phyloP scores from a whole-genome alignment of 2,329 filamentous ascomycete genomes.

The Aspergillus quadricinctus region DNA sequence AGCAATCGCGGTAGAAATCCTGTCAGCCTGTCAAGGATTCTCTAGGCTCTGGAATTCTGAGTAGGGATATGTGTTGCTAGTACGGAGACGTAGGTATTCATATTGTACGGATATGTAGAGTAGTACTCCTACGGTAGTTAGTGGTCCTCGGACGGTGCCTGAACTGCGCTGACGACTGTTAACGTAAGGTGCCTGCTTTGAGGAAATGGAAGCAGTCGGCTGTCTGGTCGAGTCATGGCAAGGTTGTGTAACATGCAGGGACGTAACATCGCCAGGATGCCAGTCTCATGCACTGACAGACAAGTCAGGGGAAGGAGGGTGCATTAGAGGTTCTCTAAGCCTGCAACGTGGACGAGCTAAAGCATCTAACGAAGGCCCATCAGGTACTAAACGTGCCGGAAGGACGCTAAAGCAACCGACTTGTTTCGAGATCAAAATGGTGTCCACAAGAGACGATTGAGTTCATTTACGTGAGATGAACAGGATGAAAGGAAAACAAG shows the following conservation, averaged over 20 bases:
- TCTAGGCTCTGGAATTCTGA: too few species aligned
- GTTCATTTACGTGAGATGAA: not conserved
- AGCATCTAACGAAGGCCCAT: not conserved
- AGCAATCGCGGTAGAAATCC: not conserved
- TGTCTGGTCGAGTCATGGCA: not conserved
- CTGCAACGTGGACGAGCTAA: not conserved
- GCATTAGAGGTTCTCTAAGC: not conserved
- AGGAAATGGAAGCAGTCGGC: not conserved
- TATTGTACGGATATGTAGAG: not conserved
- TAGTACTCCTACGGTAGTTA: not conserved
- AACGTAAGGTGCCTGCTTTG: not conserved
- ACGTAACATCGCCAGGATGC: not conserved
- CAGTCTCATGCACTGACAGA: not conserved
- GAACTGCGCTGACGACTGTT: not conserved
- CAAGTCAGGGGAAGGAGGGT: not conserved
- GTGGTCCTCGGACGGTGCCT: not conserved
- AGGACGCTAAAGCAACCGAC: not conserved
- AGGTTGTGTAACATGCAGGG: not conserved
- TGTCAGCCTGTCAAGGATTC: not conserved
- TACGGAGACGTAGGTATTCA: not conserved
- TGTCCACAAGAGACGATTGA: not conserved
- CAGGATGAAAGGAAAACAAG: not conserved
- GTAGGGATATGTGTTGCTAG: not conserved
- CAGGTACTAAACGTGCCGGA: not conserved
- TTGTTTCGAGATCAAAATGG: not conserved